Conservation (phyloP, 2,329 filamentous ascomycete genomes). For the Diplocarpon rosae region DNA sequence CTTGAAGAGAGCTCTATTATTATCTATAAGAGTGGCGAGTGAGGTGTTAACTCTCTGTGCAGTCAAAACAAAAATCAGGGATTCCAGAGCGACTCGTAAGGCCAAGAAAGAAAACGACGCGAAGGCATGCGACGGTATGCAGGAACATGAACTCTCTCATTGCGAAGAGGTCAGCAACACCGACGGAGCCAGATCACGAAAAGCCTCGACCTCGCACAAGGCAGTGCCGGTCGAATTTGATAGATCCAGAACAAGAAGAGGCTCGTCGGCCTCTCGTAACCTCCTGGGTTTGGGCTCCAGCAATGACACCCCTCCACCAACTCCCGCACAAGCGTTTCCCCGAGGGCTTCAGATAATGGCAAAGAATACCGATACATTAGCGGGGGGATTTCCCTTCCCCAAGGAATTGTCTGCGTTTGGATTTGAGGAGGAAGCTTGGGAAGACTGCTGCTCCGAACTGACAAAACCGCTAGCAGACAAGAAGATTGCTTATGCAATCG, state of each 20-base stretch:
- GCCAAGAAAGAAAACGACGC: background rate
- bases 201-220: background rate
- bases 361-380: slow-evolving; percentile 4
- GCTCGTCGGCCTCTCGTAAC: background rate
- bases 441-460: slow-evolving; percentile 3
- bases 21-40: too few species aligned
- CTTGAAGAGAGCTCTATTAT: too few species aligned
- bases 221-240: too few species aligned
- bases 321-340: slow-evolving; percentile 3
- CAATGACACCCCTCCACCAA: background rate
- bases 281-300: background rate
- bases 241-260: too few species aligned
- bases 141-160: background rate
- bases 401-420: slow-evolving; percentile 6
- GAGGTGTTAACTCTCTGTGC: background rate
- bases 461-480: background rate
- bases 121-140: background rate
- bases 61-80: background rate
- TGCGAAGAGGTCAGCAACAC: background rate
- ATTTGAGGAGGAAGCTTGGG: slow-evolving; percentile 10
- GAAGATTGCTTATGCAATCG: slow-evolving; percentile 9
- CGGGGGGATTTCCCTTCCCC: slow-evolving; percentile 14
- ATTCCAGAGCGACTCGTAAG: background rate
- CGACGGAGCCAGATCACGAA: background rate
- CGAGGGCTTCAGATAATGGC: slow-evolving; percentile 9